A percentile compares a stretch with the other conserved stretches of the same genome.
Conservation (phyloP, 768 basidiomycete species). For the Hydnomerulius pinastri region DNA sequence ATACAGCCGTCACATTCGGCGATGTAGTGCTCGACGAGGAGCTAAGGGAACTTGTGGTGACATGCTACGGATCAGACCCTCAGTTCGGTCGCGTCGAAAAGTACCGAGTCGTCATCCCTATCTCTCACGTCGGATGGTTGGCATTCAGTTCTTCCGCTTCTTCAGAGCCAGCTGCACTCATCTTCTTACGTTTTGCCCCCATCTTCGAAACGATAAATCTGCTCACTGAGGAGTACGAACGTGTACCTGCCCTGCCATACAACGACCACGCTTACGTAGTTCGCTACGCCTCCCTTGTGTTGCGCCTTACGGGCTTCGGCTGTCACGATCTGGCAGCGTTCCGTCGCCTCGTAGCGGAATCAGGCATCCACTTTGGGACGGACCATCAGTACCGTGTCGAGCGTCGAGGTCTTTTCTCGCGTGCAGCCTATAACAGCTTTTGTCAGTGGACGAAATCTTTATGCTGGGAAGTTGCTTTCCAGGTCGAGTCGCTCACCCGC, state of each 20-base stretch:
- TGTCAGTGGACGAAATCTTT: constrained; percentile 36
- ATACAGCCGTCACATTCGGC: constrained; percentile 15
- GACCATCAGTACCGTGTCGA: constrained; percentile 42
- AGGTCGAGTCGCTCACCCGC: constrained; percentile 47
- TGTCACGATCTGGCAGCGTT: not conserved
- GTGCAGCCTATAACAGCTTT: constrained; percentile 31
- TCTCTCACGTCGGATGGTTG: constrained; percentile 44
- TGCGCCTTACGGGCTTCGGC: not conserved
- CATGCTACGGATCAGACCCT: constrained; percentile 27
- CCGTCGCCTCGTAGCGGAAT: not conserved
- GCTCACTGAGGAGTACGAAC: constrained; percentile 4
- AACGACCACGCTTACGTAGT: constrained; percentile 11
- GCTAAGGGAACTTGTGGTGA: constrained; percentile 49
- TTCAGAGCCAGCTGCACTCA: constrained; percentile 34
- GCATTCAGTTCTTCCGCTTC: constrained; percentile 35
- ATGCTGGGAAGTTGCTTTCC: constrained; percentile 59
- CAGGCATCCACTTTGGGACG: not conserved
- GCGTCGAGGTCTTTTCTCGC: constrained; percentile 47
- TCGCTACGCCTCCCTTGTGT: not conserved
- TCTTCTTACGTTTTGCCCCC: constrained; percentile 26
- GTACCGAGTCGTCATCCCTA: constrained; percentile 43
- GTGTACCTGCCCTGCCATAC: constrained; percentile 43
- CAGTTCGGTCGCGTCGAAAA: not conserved
- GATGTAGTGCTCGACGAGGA: constrained; percentile 36
- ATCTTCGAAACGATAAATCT: not conserved